These are phyloP conservation scores for Vitis cinerea DNA, from an alignment of 164 flowering plant species.

Conservation along the genomic window DNA sequence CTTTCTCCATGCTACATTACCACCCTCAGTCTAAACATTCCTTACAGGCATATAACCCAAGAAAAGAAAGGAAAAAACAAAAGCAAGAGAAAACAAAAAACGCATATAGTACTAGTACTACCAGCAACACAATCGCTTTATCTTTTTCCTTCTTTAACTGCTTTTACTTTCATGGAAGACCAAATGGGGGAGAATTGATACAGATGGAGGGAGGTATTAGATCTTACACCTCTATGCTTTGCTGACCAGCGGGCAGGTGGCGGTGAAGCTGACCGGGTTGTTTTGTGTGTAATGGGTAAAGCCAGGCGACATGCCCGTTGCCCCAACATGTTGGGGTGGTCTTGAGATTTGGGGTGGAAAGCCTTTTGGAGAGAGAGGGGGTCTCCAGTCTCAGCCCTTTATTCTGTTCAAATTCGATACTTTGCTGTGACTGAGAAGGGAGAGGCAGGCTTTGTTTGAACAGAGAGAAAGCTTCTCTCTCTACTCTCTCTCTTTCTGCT, in stretches of 20 bases:
- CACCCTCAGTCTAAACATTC: conserved; percentile 13
- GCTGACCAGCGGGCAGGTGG: conserved; percentile 33
- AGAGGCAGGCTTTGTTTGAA: conserved; percentile 40
- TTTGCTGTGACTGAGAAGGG: conserved; percentile 62
- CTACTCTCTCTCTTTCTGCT: conserved; percentile 22
- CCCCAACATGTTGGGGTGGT: conserved; percentile 28
- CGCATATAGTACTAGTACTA: conserved; percentile 9
- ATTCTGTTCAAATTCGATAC: conserved; percentile 81
- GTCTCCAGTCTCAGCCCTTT: conserved; percentile 48
- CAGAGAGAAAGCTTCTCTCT: conserved; percentile 19
- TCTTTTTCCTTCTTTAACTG: conserved; percentile 33
- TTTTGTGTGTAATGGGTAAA: conserved; percentile 12
- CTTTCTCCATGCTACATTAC: conserved; percentile 8
- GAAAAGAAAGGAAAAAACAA: conserved; percentile 17
- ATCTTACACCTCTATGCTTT: conserved; percentile 17
- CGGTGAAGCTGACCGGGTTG: conserved; percentile 16
- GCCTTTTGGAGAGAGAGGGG: neutral
- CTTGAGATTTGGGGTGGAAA: conserved; percentile 45
- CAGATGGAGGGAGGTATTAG: conserved; percentile 9
- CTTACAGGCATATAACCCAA: conserved; percentile 2
- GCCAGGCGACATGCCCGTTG: conserved; percentile 34
- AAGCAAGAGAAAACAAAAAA: conserved; percentile 3
- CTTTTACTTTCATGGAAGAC: conserved; percentile 41
- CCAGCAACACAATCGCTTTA: conserved; percentile 20
- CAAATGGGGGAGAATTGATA: conserved; percentile 22